Base-by-base conservation (phyloP, 164 flowering plant species). In the Umbilicus rupestris region DNA sequence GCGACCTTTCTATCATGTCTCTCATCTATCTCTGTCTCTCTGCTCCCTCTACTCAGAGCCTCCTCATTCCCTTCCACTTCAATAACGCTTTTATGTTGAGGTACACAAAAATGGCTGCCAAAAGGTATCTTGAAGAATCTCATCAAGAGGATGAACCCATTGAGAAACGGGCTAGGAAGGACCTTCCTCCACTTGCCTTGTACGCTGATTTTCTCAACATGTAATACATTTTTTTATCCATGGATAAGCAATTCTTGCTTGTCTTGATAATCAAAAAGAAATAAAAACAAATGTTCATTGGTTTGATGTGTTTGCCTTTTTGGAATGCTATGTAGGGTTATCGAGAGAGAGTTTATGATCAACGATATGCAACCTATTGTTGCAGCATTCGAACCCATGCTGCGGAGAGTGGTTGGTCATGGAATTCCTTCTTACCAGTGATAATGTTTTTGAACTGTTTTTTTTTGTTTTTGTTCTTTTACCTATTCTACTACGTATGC, bases 181-280 rank as follows among this genome's bases (percentile, higher is more conserved):
- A 64, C 45, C 82, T 84, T 60, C 75, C 87, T 70, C 75, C 85
- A 39, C n/a, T n/a, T n/a, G 83, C 90, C 33, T 80, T 85, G 96
- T 89, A 79, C 33, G 91, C 77, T n/a, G 63, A 16, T 30, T 35
- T 35, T 35, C 7, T n/a, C n/a, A n/a, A n/a, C n/a, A n/a, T n/a
- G n/a, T n/a, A n/a, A n/a, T n/a, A n/a, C n/a, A n/a, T n/a, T n/a
- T n/a, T n/a, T n/a, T n/a, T n/a, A n/a, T n/a, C n/a, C n/a, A n/a
- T n/a, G n/a, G n/a, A n/a, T n/a, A n/a, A n/a, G n/a, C n/a, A n/a
- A n/a, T n/a, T n/a, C n/a, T n/a, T n/a, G n/a, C n/a, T n/a, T n/a
- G n/a, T n/a, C n/a, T n/a, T n/a, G n/a, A n/a, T n/a, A n/a, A n/a
- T n/a, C n/a, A n/a, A n/a, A n/a, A n/a, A n/a, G n/a, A n/a, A n/a